These are phyloP conservation scores for Geosmithia flava DNA, from an alignment of 2,329 filamentous ascomycete genomes.

Conservation along the genomic window DNA sequence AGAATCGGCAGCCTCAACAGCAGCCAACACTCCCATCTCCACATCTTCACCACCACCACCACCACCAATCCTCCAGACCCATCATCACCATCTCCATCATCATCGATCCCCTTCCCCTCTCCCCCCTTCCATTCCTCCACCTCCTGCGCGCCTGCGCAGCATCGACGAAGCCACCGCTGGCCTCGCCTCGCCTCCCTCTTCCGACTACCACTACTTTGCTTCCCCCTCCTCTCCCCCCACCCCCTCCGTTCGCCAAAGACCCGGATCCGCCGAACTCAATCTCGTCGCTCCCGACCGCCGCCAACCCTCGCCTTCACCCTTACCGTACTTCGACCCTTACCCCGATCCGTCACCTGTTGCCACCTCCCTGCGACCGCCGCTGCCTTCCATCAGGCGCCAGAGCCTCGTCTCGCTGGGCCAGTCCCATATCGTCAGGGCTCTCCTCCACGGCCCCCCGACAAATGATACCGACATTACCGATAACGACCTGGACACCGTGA, in stretches of 20 bases:
- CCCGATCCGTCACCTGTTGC: constrained; percentile 4
- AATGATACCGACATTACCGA: constrained; percentile 5
- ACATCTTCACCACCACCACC: not conserved
- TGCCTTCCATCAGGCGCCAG: constrained; percentile 10
- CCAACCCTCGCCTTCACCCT: not conserved
- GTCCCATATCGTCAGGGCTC: constrained; percentile 18
- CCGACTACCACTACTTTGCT: not conserved
- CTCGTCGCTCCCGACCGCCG: not conserved
- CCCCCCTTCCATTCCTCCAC: not conserved
- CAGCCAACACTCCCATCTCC: not conserved
- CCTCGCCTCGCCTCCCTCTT: not conserved
- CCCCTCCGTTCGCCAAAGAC: not conserved
- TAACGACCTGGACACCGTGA: constrained; percentile 14
- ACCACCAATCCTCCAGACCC: not conserved
- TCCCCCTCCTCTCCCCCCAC: not conserved
- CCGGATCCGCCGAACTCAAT: not conserved
- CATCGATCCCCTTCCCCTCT: constrained; percentile 3
- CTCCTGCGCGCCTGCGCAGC: constrained; percentile 3
- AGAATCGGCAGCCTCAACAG: constrained; percentile 1
- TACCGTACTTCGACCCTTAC: not conserved
- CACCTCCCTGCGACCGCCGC: constrained; percentile 7
- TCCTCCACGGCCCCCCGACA: constrained; percentile 10
- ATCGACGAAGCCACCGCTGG: constrained; percentile 5
- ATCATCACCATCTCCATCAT: constrained; percentile 2
- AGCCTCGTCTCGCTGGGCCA: constrained; percentile 24